These are phyloP conservation scores for Phyllosticta paracitricarpa DNA, from an alignment of 2,329 filamentous ascomycete genomes.

Conservation along the genomic window DNA sequence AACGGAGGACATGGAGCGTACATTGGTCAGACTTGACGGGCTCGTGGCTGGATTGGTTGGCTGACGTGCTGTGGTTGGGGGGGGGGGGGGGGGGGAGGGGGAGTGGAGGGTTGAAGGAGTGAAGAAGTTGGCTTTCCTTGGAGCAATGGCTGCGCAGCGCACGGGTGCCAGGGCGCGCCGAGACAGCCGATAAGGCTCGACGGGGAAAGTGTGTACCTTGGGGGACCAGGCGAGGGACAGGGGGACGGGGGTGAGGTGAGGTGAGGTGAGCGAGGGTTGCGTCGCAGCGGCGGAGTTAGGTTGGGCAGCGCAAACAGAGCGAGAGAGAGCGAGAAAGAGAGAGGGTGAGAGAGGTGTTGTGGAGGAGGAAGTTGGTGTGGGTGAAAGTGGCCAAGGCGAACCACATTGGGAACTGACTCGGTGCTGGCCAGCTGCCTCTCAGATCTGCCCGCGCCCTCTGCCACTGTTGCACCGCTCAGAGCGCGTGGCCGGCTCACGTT, in stretches of 20 bases:
- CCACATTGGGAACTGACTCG: background rate
- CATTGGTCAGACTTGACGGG: constrained; percentile 29
- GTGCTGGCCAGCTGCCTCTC: background rate
- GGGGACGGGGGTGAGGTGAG: too few relatives aligned
- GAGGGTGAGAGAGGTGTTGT: background rate
- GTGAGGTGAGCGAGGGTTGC: background rate
- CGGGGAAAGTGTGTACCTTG: background rate
- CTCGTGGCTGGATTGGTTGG: constrained; percentile 21
- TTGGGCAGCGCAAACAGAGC: background rate
- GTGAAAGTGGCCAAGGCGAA: background rate
- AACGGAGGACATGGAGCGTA: constrained; percentile 32
- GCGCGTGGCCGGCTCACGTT: background rate
- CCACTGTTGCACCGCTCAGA: background rate
- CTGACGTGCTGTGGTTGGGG: constrained; percentile 15
- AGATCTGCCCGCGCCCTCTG: background rate
- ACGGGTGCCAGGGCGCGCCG: background rate
- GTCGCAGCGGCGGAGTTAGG: background rate
- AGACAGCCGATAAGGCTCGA: background rate
- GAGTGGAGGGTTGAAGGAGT: constrained; percentile 12
- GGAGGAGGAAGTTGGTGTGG: background rate
- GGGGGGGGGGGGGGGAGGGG: too few relatives aligned
- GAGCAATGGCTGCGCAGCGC: background rate
- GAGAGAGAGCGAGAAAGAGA: background rate
- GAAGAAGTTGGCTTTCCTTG: background rate
- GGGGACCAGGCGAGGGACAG: background rate